Conservation (phyloP, 139 green algal genomes). For the Closterium sp. region DNA sequence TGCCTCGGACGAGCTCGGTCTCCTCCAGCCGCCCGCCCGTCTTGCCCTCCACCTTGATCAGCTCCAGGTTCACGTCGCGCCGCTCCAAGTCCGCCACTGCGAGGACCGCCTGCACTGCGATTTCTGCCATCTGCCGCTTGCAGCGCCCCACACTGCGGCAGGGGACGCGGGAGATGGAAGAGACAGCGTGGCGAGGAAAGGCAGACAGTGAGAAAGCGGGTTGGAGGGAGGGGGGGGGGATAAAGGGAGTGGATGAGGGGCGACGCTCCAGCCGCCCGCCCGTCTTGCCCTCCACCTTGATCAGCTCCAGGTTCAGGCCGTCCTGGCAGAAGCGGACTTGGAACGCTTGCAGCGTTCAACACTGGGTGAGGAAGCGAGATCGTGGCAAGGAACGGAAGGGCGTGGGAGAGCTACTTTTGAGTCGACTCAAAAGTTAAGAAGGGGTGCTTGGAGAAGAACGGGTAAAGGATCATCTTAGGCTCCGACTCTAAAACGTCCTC, state of each 20-base stretch:
- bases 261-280: constrained; percentile 95
- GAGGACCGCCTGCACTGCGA: constrained; percentile 96
- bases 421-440: too few species aligned
- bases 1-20: constrained; percentile 86
- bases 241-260: background rate
- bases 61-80: constrained; percentile 96
- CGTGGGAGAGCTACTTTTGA: too few species aligned
- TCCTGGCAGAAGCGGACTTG: too few species aligned
- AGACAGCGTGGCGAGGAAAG: background rate
- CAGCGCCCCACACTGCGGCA: constrained; percentile 80
- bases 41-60: constrained; percentile 99
- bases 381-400: too few species aligned
- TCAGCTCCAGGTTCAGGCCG: constrained; percentile 99
- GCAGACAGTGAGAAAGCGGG: constrained; percentile 65
- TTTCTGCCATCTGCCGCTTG: constrained; percentile 94
- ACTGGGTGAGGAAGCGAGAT: constrained; percentile 57
- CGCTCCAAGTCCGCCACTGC: constrained; percentile 92
- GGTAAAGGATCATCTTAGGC: constrained; percentile 97
- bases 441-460: constrained; percentile 95
- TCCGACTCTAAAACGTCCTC: constrained; percentile 83
- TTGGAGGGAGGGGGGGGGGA: too few species aligned
- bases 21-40: constrained; percentile 95
- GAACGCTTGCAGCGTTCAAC: constrained; percentile 94
- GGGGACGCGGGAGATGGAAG: background rate
- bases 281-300: constrained; percentile 98